A percentile compares a stretch with the other conserved stretches of the same genome.
phyloP scores from a whole-genome alignment of 164 flowering plant species.

The Vitis cinerea region DNA sequence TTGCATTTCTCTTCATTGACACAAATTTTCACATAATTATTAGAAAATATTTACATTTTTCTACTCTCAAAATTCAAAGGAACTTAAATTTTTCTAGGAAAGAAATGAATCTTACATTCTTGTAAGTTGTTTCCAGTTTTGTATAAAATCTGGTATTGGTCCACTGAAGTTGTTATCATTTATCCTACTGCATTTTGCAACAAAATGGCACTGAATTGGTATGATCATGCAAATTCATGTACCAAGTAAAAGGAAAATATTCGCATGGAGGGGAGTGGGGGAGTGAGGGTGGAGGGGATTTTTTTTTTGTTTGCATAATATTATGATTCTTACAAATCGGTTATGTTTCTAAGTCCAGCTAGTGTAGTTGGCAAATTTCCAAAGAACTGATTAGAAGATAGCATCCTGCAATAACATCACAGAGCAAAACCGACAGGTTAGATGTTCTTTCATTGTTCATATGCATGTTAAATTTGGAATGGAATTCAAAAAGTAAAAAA shows the following conservation, averaged over 20 bases:
- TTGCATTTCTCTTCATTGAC: conserved; percentile 28
- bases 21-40: neutral
- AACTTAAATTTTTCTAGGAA: too few species aligned
- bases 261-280: too few species aligned
- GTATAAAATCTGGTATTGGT: conserved; percentile 51
- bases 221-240: too few species aligned
- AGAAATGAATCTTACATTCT: conserved; percentile 42
- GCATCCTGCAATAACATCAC: conserved; percentile 21
- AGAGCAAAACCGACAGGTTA: neutral
- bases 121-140: conserved; percentile 47
- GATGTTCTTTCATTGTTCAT: too few species aligned
- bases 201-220: too few species aligned
- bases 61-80: neutral
- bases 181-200: conserved; percentile 49
- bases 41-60: conserved; percentile 10
- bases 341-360: conserved; percentile 35
- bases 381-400: conserved; percentile 46
- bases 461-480: neutral
- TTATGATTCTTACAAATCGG: conserved; percentile 37
- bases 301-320: too few species aligned
- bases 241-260: too few species aligned
- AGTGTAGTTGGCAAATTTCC: conserved; percentile 45
- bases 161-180: conserved; percentile 60
- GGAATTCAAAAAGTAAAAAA: neutral
- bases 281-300: too few species aligned